Evolutionary conservation across 2,329 filamentous ascomycete species (phyloP), one percentile per base, ranked within the genome.

Genomic region (Cladophialophora chaetospira): DNA sequence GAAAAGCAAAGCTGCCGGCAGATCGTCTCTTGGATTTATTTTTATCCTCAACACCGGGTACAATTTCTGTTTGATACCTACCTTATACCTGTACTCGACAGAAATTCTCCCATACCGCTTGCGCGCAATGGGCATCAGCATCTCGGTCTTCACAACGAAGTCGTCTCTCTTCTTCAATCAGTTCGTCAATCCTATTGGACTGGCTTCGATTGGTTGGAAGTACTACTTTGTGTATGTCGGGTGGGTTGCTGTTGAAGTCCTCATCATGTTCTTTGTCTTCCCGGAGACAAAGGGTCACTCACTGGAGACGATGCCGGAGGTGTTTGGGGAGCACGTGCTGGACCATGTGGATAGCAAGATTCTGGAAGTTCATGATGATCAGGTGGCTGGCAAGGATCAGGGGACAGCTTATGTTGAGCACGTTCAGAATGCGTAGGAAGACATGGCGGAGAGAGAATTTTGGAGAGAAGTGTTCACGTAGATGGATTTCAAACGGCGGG

Each of bases 21-120:
- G 55, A 2, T 65, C 66, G 1, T 67, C 68, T 1, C 66, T 70
- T 6, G 65, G 66, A 1, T 66, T 69, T 21, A 49, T 70, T 3
- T 70, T 69, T 29, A 48, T 69, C n/a, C 71, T 70, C 57, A 9
- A 67, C 5, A 73, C 75, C 63, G 69, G 71, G 13, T 66, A 51
- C 40, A n/a, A 56, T 51, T n/a, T 49, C 6, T 23, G 17, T 35
- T 33, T 28, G 17, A 50, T 11, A 4, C 35, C 35, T 15, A 13
- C 42, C 3, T 63, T 72, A 9, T 64, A 69, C 5, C 64, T 65
- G 3, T 74, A 79, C 67, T 72, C 72, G 3, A 71, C 73, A 51
- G 77, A 80, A 61, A 78, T 80, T 58, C 65, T 78, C 52, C 77
- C 77, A 3, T 80, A 75, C 69, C 71, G 71, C 50, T 72, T 79